Evolutionary conservation across 805 yeast species (phyloP).

Genomic region (Wickerhamomyces tratensis): DNA sequence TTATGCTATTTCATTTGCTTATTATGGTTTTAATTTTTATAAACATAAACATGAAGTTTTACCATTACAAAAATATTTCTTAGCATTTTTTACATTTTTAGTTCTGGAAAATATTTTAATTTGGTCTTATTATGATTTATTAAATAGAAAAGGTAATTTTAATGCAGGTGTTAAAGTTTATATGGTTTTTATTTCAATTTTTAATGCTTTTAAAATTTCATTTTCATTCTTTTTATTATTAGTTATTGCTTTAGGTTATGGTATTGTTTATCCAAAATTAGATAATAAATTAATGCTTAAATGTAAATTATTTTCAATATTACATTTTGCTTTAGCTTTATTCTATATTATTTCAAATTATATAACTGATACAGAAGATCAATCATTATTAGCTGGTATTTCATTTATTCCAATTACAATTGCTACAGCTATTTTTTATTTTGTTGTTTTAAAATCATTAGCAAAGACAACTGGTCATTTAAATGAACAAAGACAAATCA

Average conservation of each 20-base stretch:
- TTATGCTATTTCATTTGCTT: conserved; percentile 72
- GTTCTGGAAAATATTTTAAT: conserved; percentile 77
- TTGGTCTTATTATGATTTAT: conserved; percentile 86
- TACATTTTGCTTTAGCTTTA: conserved; percentile 45
- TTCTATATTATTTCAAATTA: conserved; percentile 48
- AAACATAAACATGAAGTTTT: conserved; percentile 80
- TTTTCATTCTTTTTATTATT: conserved; percentile 82
- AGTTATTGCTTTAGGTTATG: conserved; percentile 86
- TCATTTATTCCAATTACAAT: conserved; percentile 64
- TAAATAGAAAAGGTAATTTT: conserved; percentile 47
- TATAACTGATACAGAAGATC: conserved; percentile 38
- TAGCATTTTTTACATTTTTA: conserved; percentile 76
- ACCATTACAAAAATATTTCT: conserved; percentile 83
- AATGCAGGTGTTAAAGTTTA: conserved; percentile 57
- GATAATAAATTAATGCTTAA: conserved; percentile 66
- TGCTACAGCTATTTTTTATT: conserved; percentile 64
- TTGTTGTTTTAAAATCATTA: conserved; percentile 63
- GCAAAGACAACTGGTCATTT: conserved; percentile 65
- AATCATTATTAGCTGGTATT: conserved; percentile 41
- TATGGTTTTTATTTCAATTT: conserved; percentile 65
- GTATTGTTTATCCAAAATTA: conserved; percentile 83
- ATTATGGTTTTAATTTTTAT: conserved; percentile 78
- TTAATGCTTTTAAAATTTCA: conserved; percentile 75
- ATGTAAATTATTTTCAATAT: conserved; percentile 48
- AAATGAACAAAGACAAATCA: conserved; percentile 80